Base-by-base conservation (phyloP, 1,139 yeast genomes). In the Suhomyces kunorum region DNA sequence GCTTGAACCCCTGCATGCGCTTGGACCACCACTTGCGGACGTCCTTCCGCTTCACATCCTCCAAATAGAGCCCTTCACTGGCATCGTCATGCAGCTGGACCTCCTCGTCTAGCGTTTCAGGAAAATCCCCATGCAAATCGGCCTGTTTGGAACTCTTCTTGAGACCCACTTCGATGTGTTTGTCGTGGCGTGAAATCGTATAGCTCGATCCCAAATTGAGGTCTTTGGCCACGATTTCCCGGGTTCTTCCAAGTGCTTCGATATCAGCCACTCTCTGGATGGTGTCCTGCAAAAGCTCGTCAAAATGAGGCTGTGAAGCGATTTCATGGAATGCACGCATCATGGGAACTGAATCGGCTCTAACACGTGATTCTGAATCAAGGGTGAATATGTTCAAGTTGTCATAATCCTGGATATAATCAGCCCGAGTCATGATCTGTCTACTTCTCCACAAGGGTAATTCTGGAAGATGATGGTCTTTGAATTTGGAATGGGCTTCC, bases 291-390 rank as follows among this genome's bases (percentile, higher is more conserved):
- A 87, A 63, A n/a, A 86, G 64, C 41, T 81, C 77, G 40, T 83
- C 83, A 53, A 87, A 87, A 15, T 82, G 84, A 0, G 87, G 86
- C 59, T 80, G 81, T 2, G 79, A 65, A 0, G 84, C 85, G 39
- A 87, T 83, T 54, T 87, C 95, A 45, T 84, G 80, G 58, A 87
- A 87, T 2, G 92, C 95, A 51, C 90, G 75, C 95, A 87, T 85
- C 95, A 87, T 86, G 1, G 94, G 90, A 1, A 85, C 84, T 3
- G 87, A 80, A 58, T 87, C 95, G 0, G 95, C 92, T 28, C 85
- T 66, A 3, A 87, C 95, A 43, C 82, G 71, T 0, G 89, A 81
- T 44, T 76, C 76, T 0, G 88, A 79, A 59, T 87, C 94, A 40
- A 87, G 78, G 1, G 95, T 84, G 59, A 87, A 87, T 17, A 87